A percentile compares a stretch with the other conserved stretches of the same genome.
Conservation (phyloP, 768 basidiomycete species). For the Boletus pseudo-olivaceus region DNA sequence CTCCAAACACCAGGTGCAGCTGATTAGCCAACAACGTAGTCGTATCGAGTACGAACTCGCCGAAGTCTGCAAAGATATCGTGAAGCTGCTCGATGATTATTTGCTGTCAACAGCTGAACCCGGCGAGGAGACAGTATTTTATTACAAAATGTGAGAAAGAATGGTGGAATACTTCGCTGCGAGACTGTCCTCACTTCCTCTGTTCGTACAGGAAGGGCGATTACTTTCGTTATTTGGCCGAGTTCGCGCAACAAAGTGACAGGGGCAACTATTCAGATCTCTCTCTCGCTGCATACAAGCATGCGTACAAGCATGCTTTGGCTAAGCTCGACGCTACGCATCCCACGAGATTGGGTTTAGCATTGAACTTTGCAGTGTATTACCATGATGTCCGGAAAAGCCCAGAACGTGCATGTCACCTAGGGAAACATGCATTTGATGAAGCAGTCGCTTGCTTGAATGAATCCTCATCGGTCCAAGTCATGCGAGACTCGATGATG, state of each 20-base stretch:
- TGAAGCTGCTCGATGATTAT: conserved; percentile 59
- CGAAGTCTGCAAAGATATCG: conserved; percentile 75
- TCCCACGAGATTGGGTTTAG: conserved; percentile 83
- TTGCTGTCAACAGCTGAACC: conserved; percentile 60
- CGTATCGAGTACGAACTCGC: conserved; percentile 76
- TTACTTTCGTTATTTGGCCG: conserved; percentile 88
- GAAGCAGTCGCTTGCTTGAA: conserved; percentile 74
- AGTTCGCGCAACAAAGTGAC: conserved; percentile 72
- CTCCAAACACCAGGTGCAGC: conserved; percentile 46
- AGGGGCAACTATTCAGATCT: conserved; percentile 66
- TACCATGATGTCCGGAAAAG: conserved; percentile 84
- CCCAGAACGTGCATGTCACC: conserved; percentile 81
- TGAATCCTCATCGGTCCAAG: conserved; percentile 39
- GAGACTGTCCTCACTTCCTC: conserved; percentile 7
- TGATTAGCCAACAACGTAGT: conserved; percentile 70
- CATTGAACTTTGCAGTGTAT: conserved; percentile 93
- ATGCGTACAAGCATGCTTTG: conserved; percentile 78
- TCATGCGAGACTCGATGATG: conserved; percentile 70
- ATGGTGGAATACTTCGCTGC: not conserved
- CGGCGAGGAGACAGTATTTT: conserved; percentile 86
- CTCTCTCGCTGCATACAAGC: conserved; percentile 82
- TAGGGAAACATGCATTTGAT: conserved; percentile 91
- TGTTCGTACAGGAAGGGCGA: conserved; percentile 66
- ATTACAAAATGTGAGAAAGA: conserved; percentile 76
- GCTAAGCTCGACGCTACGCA: conserved; percentile 73